Evolutionary conservation across 2,329 filamentous ascomycete species (phyloP).

Genomic region (Calcarisporium arbuscula): DNA sequence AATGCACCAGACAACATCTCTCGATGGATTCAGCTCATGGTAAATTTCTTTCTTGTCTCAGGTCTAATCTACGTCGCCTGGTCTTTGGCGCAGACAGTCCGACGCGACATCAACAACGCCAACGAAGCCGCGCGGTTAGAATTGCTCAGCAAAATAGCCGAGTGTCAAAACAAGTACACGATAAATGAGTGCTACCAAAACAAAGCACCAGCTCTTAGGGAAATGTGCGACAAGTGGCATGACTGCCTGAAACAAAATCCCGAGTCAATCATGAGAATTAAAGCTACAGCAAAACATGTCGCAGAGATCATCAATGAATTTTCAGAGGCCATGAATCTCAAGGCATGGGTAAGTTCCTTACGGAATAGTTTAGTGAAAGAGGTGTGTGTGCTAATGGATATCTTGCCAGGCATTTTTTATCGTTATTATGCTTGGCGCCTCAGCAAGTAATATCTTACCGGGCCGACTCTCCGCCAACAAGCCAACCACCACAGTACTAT

Average conservation of each 20-base stretch:
- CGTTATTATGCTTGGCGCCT: not conserved
- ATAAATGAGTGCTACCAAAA: slow-evolving; percentile 66
- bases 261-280: slow-evolving; percentile 68
- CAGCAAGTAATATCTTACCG: no score
- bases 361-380: not conserved
- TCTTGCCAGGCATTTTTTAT: not conserved
- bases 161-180: slow-evolving; percentile 66
- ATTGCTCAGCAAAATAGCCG: slow-evolving; percentile 65
- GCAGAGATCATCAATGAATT: slow-evolving; percentile 93
- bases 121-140: slow-evolving; percentile 61
- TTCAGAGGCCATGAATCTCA: slow-evolving; percentile 82
- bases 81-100: slow-evolving; percentile 62
- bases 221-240: slow-evolving; percentile 73
- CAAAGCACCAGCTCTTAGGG: slow-evolving; percentile 65
- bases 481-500: not conserved
- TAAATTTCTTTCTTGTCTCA: slow-evolving; percentile 57
- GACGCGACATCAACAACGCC: slow-evolving; percentile 67
- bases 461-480: not conserved
- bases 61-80: slow-evolving; percentile 60
- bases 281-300: slow-evolving; percentile 79
- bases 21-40: slow-evolving; percentile 51
- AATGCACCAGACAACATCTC: slow-evolving; percentile 53
- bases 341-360: slow-evolving; percentile 50
- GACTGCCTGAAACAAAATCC: slow-evolving; percentile 84
- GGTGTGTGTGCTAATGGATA: slow-evolving; percentile 2